Percentiles rank a stretch among this genome's conserved stretches.
phyloP scores from a whole-genome alignment of 345 rosid genomes.

The Punica granatum region DNA sequence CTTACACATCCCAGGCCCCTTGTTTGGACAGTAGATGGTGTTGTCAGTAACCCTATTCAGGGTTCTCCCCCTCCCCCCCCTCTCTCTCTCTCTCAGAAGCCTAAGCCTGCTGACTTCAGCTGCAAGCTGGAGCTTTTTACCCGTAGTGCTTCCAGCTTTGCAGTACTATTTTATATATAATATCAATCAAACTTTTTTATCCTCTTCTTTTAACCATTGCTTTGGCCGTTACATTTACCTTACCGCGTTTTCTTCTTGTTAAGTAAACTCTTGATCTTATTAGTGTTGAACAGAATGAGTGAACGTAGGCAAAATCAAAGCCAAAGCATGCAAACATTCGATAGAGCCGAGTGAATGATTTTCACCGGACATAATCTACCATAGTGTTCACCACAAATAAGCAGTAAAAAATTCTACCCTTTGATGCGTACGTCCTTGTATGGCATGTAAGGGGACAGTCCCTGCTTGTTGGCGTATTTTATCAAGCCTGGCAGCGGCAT shows the following conservation, averaged over 20 bases:
- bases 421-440: not conserved
- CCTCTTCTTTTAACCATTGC: not conserved
- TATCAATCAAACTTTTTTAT: not conserved
- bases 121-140: slow-evolving; percentile 2
- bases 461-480: not conserved
- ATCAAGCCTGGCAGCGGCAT: not conserved
- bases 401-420: no score
- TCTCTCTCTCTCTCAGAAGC: not conserved
- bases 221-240: not conserved
- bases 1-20: slow-evolving; percentile 7
- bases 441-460: not conserved
- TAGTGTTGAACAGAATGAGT: not conserved
- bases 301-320: not conserved
- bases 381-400: no score
- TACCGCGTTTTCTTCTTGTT: not conserved
- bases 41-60: not conserved
- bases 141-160: not conserved
- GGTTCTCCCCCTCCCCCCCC: not conserved
- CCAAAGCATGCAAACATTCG: not conserved
- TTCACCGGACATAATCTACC: no score
- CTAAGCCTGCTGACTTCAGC: not conserved
- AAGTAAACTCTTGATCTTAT: not conserved
- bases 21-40: slow-evolving; percentile 14
- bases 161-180: not conserved
- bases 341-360: no score